Evolutionary conservation across 140 eudicot species (phyloP).

Genomic region (Ambrosia hybrid): DNA sequence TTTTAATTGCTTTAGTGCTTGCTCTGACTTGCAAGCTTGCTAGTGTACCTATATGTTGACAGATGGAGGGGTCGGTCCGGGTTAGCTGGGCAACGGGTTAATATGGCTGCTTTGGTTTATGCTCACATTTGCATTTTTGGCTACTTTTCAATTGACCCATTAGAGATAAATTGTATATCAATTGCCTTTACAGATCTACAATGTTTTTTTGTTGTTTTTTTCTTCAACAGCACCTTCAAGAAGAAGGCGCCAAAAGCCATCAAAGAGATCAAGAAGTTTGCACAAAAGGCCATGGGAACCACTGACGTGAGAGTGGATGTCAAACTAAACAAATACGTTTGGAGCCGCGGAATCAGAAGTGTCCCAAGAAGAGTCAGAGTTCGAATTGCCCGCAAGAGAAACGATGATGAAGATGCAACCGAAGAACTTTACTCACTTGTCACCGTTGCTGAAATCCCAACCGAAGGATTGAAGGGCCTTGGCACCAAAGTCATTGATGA

Average conservation of each 20-base stretch:
- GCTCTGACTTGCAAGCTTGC: no score
- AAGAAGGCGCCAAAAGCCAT: slow-evolving; percentile 70
- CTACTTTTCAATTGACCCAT: background rate
- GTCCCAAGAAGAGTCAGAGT: slow-evolving; percentile 62
- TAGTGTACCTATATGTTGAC: no score
- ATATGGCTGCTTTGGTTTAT: no score
- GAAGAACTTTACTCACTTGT: slow-evolving; percentile 62
- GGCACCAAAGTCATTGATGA: slow-evolving; percentile 59
- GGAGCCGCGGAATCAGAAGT: slow-evolving; percentile 63
- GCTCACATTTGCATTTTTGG: no score
- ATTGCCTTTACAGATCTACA: background rate
- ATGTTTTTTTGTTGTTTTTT: background rate
- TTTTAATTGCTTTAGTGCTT: no score
- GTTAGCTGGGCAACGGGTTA: no score
- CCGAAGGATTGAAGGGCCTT: slow-evolving; percentile 56
- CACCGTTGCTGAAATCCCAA: slow-evolving; percentile 54
- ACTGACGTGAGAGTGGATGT: slow-evolving; percentile 57
- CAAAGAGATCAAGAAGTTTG: slow-evolving; percentile 57
- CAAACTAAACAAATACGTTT: slow-evolving; percentile 51
- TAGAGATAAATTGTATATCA: background rate
- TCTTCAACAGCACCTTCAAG: slow-evolving; percentile 47
- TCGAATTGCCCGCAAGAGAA: slow-evolving; percentile 58
- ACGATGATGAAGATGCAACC: slow-evolving; percentile 60
- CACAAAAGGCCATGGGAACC: slow-evolving; percentile 60
- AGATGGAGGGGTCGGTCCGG: no score